Percentiles rank a stretch among this genome's conserved stretches.
Evolutionary conservation across 2,329 filamentous ascomycete species (phyloP).

Genomic region (Calonectria ilicicola): DNA sequence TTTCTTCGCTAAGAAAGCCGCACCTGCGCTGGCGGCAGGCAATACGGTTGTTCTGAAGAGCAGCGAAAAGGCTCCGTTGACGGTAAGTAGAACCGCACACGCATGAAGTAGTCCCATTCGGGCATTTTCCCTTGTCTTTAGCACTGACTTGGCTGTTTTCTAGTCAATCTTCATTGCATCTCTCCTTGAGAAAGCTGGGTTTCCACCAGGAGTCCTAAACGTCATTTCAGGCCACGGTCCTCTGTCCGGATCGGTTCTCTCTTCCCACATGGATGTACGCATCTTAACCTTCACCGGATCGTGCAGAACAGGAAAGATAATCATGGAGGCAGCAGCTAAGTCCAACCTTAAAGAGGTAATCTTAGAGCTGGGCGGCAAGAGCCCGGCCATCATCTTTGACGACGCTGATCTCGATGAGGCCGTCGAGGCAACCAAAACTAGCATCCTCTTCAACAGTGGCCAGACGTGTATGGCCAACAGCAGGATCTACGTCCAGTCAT

Average conservation of each 20-base stretch:
- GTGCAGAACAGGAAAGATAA: conserved; percentile 75
- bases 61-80: conserved; percentile 35
- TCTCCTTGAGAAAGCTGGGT: conserved; percentile 78
- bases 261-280: conserved; percentile 75
- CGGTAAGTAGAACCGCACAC: conserved; percentile 50
- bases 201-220: conserved; percentile 81
- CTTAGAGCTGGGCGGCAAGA: conserved; percentile 77
- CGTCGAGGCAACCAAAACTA: conserved; percentile 60
- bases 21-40: conserved; percentile 31
- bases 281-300: conserved; percentile 84
- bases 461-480: conserved; percentile 72
- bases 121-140: too few species aligned
- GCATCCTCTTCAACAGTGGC: conserved; percentile 66
- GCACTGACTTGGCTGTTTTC: too few species aligned
- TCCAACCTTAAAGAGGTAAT: conserved; percentile 75
- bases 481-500: conserved; percentile 67
- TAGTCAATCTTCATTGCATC: too few species aligned
- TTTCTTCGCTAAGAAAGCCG: conserved; percentile 57
- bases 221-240: conserved; percentile 77
- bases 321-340: conserved; percentile 77
- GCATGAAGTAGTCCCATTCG: too few species aligned
- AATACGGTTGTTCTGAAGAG: conserved; percentile 36
- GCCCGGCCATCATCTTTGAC: conserved; percentile 73
- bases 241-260: conserved; percentile 74
- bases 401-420: conserved; percentile 53